phyloP scores from a whole-genome alignment of 164 flowering plant species.

The Warburgia ugandensis region DNA sequence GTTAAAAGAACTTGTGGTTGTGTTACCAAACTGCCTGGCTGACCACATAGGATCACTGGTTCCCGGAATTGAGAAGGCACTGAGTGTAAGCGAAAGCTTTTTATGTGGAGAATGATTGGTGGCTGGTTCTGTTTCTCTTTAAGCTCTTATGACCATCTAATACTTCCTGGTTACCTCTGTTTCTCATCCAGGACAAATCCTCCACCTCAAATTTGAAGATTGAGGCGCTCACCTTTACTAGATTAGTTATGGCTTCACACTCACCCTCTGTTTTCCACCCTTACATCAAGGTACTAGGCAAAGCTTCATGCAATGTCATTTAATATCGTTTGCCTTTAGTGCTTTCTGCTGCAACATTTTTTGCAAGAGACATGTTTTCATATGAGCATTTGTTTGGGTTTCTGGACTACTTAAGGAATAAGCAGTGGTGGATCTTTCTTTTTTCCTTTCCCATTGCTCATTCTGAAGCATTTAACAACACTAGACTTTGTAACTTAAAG shows the following conservation, averaged over 20 bases:
- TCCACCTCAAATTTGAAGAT: conserved; percentile 93
- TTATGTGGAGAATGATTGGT: background rate
- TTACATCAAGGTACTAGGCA: conserved; percentile 56
- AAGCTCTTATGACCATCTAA: background rate
- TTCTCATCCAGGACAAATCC: conserved; percentile 60
- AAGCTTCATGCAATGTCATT: background rate
- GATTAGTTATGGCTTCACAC: conserved; percentile 93
- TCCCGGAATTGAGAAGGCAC: conserved; percentile 90
- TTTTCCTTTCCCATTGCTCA: too few species aligned
- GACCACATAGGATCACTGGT: conserved; percentile 92
- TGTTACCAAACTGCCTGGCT: conserved; percentile 91
- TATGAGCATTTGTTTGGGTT: background rate
- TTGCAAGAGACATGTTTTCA: background rate
- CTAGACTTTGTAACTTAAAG: too few species aligned
- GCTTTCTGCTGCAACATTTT: background rate
- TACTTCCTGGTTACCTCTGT: background rate
- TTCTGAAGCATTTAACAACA: too few species aligned
- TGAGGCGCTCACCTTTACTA: conserved; percentile 86
- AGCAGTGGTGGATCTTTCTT: background rate
- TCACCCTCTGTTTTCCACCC: conserved; percentile 92
- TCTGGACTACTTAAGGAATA: background rate
- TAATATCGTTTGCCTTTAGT: background rate
- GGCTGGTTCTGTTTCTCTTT: background rate
- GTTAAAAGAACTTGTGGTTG: conserved; percentile 88
- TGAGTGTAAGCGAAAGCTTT: conserved; percentile 50